Conservation (phyloP, 2,329 filamentous ascomycete genomes). For the Clonostachys solani region DNA sequence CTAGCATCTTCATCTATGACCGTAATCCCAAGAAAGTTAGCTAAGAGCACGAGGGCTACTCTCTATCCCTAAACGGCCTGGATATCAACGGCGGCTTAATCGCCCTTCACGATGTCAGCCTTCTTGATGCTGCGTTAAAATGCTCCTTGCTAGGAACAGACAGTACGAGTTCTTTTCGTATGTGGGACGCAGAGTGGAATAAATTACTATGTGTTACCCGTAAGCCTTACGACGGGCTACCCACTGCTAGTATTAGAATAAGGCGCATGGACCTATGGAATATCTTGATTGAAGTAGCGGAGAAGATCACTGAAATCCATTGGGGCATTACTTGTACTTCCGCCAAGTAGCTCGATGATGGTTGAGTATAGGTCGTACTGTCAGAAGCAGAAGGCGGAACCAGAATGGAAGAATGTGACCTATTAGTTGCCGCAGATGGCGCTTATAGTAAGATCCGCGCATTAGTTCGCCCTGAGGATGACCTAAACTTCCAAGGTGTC, state of each 20-base stretch:
- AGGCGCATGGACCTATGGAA: constrained; percentile 25
- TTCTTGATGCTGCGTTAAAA: constrained; percentile 24
- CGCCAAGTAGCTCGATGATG: constrained; percentile 9
- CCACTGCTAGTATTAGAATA: constrained; percentile 28
- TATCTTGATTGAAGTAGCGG: constrained; percentile 19
- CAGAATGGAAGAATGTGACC: constrained; percentile 24
- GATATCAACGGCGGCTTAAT: constrained; percentile 26
- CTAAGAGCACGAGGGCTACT: constrained; percentile 27
- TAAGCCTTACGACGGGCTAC: constrained; percentile 22
- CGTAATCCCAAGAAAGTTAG: constrained; percentile 26
- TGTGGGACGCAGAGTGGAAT: constrained; percentile 32
- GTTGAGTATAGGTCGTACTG: constrained; percentile 13
- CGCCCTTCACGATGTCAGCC: constrained; percentile 28
- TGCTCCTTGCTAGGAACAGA: constrained; percentile 22
- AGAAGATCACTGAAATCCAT: constrained; percentile 9
- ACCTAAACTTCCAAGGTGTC: constrained; percentile 30
- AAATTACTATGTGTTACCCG: constrained; percentile 21
- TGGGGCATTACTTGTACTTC: constrained; percentile 18
- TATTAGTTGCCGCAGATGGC: constrained; percentile 41
- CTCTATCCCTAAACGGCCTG: constrained; percentile 29
- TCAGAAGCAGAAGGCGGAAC: not conserved
- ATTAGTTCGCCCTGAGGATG: constrained; percentile 29
- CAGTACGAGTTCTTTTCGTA: constrained; percentile 24
- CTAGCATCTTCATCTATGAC: constrained; percentile 32
- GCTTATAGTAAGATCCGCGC: constrained; percentile 32